These are phyloP conservation scores for Chlorella sp. DNA, from an alignment of 139 green algal species.

Conservation along the genomic window DNA sequence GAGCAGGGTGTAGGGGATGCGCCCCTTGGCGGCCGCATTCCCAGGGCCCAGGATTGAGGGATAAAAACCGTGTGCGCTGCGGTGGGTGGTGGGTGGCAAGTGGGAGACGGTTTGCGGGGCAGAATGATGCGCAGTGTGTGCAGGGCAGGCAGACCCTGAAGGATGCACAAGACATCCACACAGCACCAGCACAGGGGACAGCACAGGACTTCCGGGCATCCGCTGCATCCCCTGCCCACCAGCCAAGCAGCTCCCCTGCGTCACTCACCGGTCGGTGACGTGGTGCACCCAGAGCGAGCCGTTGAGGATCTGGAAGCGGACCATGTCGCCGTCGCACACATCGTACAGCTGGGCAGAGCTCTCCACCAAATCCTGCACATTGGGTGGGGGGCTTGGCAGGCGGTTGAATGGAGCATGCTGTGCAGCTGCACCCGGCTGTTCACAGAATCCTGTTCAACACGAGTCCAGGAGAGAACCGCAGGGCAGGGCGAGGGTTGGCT, in stretches of 20 bases:
- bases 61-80: constrained; percentile 41
- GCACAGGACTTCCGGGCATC: no score
- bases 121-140: no score
- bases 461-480: no score
- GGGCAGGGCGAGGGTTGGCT: no score
- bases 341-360: constrained; percentile 33
- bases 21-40: constrained; percentile 47
- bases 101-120: no score
- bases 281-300: constrained; percentile 53
- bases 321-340: constrained; percentile 49
- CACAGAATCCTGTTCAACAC: neutral
- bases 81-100: no score
- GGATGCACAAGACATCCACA: no score
- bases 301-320: constrained; percentile 54
- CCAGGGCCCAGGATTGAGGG: constrained; percentile 33
- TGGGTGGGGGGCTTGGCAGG: neutral
- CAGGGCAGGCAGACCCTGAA: no score
- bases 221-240: no score
- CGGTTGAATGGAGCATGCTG: neutral
- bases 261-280: constrained; percentile 44
- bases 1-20: constrained; percentile 53
- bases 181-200: no score
- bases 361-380: constrained; percentile 33
- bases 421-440: neutral
- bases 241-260: no score